phyloP scores from a whole-genome alignment of 345 rosid species.

The Brassica carinata region DNA sequence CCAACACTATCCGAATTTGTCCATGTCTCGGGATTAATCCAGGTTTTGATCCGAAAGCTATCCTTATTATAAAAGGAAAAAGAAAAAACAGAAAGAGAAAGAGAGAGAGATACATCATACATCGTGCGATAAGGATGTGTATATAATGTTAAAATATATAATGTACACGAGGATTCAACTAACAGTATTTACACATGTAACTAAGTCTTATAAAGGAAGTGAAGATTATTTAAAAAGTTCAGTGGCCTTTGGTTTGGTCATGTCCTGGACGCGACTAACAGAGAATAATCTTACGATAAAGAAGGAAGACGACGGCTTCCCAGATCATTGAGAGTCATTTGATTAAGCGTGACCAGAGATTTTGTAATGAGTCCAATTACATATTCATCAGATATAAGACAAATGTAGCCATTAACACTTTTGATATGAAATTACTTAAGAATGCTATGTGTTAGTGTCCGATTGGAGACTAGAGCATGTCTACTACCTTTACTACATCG shows the following conservation, averaged over 20 bases:
- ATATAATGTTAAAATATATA: background rate
- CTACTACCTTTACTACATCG: background rate
- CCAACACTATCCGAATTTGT: background rate
- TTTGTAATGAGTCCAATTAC: background rate
- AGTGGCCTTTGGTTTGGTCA: slow-evolving; percentile 19
- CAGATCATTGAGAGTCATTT: slow-evolving; percentile 46
- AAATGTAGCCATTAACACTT: background rate
- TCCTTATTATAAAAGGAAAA: background rate
- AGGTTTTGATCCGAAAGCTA: background rate
- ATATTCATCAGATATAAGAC: background rate
- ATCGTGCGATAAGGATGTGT: background rate
- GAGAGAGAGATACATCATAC: background rate
- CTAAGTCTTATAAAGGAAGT: slow-evolving; percentile 4
- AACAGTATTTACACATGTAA: background rate
- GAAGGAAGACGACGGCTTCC: slow-evolving; percentile 43
- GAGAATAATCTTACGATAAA: slow-evolving; percentile 22
- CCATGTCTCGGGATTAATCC: background rate
- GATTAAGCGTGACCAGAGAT: background rate
- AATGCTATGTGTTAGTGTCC: background rate
- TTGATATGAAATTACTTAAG: background rate
- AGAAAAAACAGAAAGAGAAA: background rate
- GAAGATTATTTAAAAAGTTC: slow-evolving; percentile 8
- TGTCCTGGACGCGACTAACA: slow-evolving; percentile 43
- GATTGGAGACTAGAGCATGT: background rate
- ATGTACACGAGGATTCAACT: slow-evolving; percentile 41